Evolutionary conservation across 176 grass and related monocot species (phyloP).

Genomic region (Oryza rufipogon): DNA sequence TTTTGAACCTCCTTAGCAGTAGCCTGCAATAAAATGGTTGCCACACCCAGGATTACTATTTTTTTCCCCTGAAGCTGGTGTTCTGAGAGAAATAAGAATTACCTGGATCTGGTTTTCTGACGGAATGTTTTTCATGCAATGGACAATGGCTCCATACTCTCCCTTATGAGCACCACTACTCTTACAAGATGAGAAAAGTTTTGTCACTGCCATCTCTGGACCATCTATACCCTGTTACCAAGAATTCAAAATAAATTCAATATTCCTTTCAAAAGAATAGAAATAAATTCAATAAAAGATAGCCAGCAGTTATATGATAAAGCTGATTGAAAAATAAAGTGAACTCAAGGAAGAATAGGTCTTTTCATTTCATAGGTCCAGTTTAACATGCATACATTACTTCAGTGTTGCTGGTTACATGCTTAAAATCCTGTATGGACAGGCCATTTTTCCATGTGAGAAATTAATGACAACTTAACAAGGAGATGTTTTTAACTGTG

Average conservation of each 20-base stretch:
- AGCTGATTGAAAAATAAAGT: background rate
- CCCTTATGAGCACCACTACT: constrained; percentile 41
- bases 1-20: constrained; percentile 87
- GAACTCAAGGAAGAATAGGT: background rate
- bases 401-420: background rate
- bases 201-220: constrained; percentile 83
- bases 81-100: constrained; percentile 21
- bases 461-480: background rate
- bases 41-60: background rate
- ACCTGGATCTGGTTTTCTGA: constrained; percentile 82
- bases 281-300: background rate
- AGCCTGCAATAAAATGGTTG: constrained; percentile 50
- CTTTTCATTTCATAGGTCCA: background rate
- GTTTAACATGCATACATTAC: constrained; percentile 9
- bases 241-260: constrained; percentile 31
- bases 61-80: background rate
- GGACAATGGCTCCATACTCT: constrained; percentile 51
- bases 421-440: background rate
- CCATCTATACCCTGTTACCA: constrained; percentile 75
- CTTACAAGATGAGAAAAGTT: constrained; percentile 82
- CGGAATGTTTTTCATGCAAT: constrained; percentile 80
- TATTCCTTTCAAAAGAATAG: constrained; percentile 27
- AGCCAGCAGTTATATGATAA: background rate
- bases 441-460: background rate
- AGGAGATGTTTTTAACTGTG: background rate